These are phyloP conservation scores for Stramenopiles sp. DNA, from an alignment of 352 stramenopile species.

Conservation along the genomic window DNA sequence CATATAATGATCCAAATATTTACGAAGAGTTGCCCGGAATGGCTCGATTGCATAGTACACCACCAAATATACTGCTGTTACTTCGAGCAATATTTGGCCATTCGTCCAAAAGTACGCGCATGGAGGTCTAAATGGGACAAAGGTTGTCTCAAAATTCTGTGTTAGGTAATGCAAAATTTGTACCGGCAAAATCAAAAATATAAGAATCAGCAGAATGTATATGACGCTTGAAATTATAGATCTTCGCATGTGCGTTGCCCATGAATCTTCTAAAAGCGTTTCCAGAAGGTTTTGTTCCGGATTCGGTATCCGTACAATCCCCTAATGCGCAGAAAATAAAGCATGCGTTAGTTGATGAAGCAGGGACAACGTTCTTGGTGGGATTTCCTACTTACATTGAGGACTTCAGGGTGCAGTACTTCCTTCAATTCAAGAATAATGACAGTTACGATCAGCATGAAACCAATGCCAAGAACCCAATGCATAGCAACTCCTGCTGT, in stretches of 20 bases:
- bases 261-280: background rate
- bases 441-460: constrained; percentile 92
- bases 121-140: background rate
- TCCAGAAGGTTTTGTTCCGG: background rate
- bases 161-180: background rate
- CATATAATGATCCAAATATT: background rate
- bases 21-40: background rate
- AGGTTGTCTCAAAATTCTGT: too few species aligned
- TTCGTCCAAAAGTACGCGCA: background rate
- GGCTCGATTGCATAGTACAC: background rate
- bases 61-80: background rate
- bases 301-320: background rate
- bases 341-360: too few species aligned
- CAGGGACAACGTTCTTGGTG: too few species aligned
- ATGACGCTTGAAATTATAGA: background rate
- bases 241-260: background rate
- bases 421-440: constrained; percentile 55
- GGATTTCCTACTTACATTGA: constrained; percentile 18
- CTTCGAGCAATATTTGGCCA: background rate
- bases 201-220: background rate
- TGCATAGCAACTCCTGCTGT: constrained; percentile 35
- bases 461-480: constrained; percentile 89
- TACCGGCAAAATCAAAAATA: background rate
- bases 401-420: constrained; percentile 73
- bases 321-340: background rate